A percentile compares a stretch with the other conserved stretches of the same genome.
These are phyloP conservation scores for Groenewaldozyma sp. DNA, from an alignment of 1,139 yeast genomes.

Conservation along the genomic window DNA sequence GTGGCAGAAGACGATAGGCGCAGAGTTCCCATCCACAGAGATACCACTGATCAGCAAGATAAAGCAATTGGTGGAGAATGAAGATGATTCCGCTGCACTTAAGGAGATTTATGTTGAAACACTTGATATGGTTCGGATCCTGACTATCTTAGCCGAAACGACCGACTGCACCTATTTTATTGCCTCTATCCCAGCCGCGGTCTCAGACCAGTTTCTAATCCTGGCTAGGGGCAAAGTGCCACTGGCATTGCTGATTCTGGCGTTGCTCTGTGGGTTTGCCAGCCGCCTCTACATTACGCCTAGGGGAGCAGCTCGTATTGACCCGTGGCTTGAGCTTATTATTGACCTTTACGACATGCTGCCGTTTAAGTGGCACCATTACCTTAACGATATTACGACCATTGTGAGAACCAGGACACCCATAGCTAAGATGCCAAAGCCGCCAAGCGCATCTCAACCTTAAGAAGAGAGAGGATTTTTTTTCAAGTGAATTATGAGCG, in stretches of 20 bases:
- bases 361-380: not conserved
- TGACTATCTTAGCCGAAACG: not conserved
- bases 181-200: not conserved
- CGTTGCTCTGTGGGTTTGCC: not conserved
- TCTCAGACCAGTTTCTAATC: not conserved
- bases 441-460: too few relatives aligned
- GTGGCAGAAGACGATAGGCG: not conserved
- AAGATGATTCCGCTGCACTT: not conserved
- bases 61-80: not conserved
- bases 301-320: not conserved
- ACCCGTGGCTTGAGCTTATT: not conserved
- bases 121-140: not conserved
- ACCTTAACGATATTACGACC: too few relatives aligned
- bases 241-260: not conserved
- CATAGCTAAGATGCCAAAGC: too few relatives aligned
- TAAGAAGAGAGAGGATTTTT: too few relatives aligned
- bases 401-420: too few relatives aligned
- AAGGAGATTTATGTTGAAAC: not conserved
- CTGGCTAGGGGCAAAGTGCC: not conserved
- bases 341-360: not conserved
- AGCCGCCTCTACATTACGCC: not conserved
- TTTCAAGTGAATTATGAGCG: too few relatives aligned
- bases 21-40: not conserved
- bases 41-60: not conserved
- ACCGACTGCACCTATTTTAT: not conserved